phyloP scores from a whole-genome alignment of 1,284 basidiomycete species.

The Apiotrichum mycotoxinovorans region DNA sequence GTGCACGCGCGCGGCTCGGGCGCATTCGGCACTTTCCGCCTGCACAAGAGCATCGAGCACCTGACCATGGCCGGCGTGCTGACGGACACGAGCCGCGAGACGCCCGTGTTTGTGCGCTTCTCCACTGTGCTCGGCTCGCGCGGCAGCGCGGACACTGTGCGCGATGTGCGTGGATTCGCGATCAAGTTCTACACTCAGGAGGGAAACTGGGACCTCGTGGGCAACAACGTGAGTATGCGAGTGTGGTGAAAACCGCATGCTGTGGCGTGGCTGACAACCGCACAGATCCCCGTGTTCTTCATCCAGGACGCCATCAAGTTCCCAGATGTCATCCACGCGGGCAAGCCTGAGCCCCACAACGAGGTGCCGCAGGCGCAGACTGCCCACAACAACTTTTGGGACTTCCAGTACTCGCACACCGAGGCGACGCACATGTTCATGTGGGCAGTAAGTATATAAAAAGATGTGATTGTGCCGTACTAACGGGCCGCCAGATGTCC shows the following conservation, averaged over 20 bases:
- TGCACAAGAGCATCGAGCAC: slow-evolving; percentile 57
- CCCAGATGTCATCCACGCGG: slow-evolving; percentile 71
- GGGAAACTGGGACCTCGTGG: slow-evolving; percentile 77
- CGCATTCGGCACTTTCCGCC: slow-evolving; percentile 74
- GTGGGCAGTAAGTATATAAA: slow-evolving; percentile 19
- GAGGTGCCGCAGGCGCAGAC: slow-evolving; percentile 57
- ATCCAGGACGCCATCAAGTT: slow-evolving; percentile 78
- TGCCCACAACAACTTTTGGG: slow-evolving; percentile 72
- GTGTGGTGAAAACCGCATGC: no score
- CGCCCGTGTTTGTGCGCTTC: slow-evolving; percentile 74
- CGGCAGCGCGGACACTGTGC: slow-evolving; percentile 63
- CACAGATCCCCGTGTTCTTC: slow-evolving; percentile 78
- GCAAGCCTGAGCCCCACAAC: slow-evolving; percentile 63
- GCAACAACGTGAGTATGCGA: no score
- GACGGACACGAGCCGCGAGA: slow-evolving; percentile 65
- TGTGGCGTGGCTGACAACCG: no score
- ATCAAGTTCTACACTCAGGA: slow-evolving; percentile 84
- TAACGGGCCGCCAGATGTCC: no score
- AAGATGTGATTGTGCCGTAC: slow-evolving; percentile 49
- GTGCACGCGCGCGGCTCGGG: slow-evolving; percentile 73
- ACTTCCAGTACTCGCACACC: slow-evolving; percentile 58
- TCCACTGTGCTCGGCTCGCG: slow-evolving; percentile 73
- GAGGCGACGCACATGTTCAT: slow-evolving; percentile 68
- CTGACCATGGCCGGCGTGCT: slow-evolving; percentile 50
- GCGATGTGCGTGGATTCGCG: slow-evolving; percentile 84